Percentiles rank a stretch among this genome's conserved stretches.
Evolutionary conservation across 371 early-diverging fungal species (phyloP).

Genomic region (Actinomucor elegans): DNA sequence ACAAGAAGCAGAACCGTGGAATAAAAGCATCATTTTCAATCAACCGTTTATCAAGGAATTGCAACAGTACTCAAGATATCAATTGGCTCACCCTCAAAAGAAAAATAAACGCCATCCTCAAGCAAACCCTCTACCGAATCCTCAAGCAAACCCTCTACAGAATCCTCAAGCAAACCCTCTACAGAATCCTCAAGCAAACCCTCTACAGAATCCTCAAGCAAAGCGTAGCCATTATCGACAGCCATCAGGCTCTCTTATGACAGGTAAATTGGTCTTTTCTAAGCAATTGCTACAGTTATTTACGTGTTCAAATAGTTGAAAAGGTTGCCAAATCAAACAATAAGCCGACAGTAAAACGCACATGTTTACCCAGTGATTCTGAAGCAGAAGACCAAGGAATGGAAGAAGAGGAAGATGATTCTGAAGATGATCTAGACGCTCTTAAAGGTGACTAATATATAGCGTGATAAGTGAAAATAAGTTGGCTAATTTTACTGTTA

Average conservation of each 20-base stretch:
- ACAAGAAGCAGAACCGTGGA: conserved; percentile 31
- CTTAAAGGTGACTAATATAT: neutral
- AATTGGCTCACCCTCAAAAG: neutral
- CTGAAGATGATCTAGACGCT: neutral
- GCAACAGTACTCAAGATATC: neutral
- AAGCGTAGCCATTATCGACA: neutral
- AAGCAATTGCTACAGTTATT: neutral
- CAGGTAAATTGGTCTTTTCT: neutral
- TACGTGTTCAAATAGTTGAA: neutral
- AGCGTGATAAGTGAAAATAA: no score
- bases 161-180: no score
- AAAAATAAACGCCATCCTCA: no score
- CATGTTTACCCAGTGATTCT: conserved; percentile 11
- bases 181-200: no score
- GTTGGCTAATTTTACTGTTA: no score
- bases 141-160: no score
- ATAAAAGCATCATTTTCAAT: conserved; percentile 43
- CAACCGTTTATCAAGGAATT: conserved; percentile 31
- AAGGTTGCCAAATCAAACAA: neutral
- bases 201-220: no score
- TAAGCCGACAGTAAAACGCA: neutral
- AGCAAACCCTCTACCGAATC: no score
- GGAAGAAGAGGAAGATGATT: neutral
- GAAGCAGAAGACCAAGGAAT: conserved; percentile 3
- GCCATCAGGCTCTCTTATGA: neutral